phyloP scores from a whole-genome alignment of 2,329 filamentous ascomycete genomes.

The Hymenoscyphus fraxineus region DNA sequence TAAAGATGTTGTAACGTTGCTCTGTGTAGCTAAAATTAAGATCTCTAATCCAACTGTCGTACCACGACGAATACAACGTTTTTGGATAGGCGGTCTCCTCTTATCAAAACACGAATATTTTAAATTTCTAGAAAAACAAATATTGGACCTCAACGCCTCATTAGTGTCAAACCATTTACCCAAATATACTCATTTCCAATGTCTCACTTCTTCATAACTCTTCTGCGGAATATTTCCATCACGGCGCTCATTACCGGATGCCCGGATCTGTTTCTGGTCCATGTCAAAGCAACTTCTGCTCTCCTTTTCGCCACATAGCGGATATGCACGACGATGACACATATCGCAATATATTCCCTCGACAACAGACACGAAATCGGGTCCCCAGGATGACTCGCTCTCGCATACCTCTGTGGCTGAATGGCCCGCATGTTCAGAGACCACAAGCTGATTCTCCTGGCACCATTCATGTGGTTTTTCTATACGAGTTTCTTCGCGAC shows the following conservation, averaged over 20 bases:
- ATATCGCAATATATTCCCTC: constrained; percentile 10
- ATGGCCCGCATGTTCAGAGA: background rate
- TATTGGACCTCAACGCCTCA: background rate
- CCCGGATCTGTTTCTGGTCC: background rate
- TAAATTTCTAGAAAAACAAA: too few species aligned
- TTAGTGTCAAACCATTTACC: background rate
- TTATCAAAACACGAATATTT: too few species aligned
- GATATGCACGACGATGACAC: constrained; percentile 5
- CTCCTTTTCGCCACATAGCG: background rate
- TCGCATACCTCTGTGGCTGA: background rate
- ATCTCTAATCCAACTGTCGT: too few species aligned
- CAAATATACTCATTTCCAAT: background rate
- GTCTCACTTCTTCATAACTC: background rate
- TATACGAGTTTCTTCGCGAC: background rate
- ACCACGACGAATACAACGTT: too few species aligned
- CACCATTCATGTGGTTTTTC: constrained; percentile 1
- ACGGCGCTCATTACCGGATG: background rate
- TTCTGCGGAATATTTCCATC: background rate
- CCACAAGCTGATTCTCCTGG: background rate
- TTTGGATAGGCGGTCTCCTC: too few species aligned
- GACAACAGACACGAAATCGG: constrained; percentile 5
- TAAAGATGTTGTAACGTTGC: too few species aligned
- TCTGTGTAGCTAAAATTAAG: too few species aligned
- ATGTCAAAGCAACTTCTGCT: background rate
- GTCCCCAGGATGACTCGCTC: constrained; percentile 8